A percentile compares a stretch with the other conserved stretches of the same genome.
Conservation (phyloP, 148 eudicot species). For the Fagopyrum homotropicum region DNA sequence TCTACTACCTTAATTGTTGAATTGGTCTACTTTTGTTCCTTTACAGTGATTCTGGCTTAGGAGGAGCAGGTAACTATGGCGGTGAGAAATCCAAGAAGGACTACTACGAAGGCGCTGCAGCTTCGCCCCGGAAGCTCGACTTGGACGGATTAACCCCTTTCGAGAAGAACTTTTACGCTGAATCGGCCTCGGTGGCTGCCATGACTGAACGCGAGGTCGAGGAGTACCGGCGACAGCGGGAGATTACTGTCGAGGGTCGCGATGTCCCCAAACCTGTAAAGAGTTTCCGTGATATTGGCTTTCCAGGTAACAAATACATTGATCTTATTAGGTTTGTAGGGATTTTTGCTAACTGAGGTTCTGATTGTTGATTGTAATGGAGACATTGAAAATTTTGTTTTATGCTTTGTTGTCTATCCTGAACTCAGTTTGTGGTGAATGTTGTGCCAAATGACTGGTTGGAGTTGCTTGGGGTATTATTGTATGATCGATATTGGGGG, state of each 20-base stretch:
- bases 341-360: not conserved
- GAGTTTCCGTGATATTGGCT: conserved; percentile 62
- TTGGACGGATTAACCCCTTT: conserved; percentile 82
- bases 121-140: conserved; percentile 58
- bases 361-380: not conserved
- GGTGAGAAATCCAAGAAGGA: conserved; percentile 32
- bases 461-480: not conserved
- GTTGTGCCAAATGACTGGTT: not conserved
- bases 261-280: conserved; percentile 89
- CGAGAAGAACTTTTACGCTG: conserved; percentile 87
- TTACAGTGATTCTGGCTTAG: conserved; percentile 57
- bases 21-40: not conserved
- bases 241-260: conserved; percentile 85
- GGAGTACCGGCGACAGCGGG: conserved; percentile 56
- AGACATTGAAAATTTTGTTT: not conserved
- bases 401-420: not conserved
- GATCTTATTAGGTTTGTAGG: not conserved
- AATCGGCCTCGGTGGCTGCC: conserved; percentile 54
- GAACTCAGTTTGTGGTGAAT: not conserved
- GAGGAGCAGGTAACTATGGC: conserved; percentile 33
- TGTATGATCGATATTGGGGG: not conserved
- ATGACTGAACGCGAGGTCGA: conserved; percentile 76
- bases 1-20: conserved; percentile 2
- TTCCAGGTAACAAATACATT: conserved; percentile 49
- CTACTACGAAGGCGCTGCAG: conserved; percentile 29